Percentiles rank a stretch among this genome's conserved stretches.
Evolutionary conservation across 495 filamentous ascomycete genomes (phyloP).

Genomic region (Clavariopsis aquatica): DNA sequence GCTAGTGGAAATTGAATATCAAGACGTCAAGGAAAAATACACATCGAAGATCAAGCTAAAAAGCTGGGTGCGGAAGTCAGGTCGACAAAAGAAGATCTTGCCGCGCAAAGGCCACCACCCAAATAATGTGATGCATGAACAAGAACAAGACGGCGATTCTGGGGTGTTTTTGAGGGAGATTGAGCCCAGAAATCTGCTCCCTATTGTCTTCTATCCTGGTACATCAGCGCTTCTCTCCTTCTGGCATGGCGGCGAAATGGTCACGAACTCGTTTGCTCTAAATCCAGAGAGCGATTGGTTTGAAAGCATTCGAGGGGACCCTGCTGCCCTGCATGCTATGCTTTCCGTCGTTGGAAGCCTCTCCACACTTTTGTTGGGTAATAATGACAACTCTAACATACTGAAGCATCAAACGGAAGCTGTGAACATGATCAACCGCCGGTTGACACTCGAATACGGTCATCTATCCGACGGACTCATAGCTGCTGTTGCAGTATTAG

Average conservation of each 20-base stretch:
- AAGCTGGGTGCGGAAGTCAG: conserved; percentile 1
- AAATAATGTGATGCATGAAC: no score
- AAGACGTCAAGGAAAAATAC: not conserved
- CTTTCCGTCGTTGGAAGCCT: conserved; percentile 3
- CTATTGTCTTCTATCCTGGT: conserved; percentile 2
- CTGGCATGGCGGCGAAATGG: not conserved
- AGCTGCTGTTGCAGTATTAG: conserved; percentile 2
- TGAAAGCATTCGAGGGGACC: conserved; percentile 1
- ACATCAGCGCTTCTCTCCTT: not conserved
- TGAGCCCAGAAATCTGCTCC: not conserved
- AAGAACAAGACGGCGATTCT: no score
- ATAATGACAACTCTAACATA: not conserved
- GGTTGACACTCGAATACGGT: not conserved
- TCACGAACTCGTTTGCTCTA: conserved; percentile 4
- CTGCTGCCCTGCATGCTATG: conserved; percentile 6
- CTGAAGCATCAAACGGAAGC: conserved; percentile 11
- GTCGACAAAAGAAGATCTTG: not conserved
- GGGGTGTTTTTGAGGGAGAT: not conserved
- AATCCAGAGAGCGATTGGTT: conserved; percentile 14
- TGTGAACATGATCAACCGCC: conserved; percentile 3
- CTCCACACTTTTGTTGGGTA: not conserved
- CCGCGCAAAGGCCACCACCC: not conserved
- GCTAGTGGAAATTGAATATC: not conserved
- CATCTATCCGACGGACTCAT: not conserved
- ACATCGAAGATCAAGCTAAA: conserved; percentile 5